phyloP scores from a whole-genome alignment of 1,284 basidiomycete genomes.

The Athelia sp. region DNA sequence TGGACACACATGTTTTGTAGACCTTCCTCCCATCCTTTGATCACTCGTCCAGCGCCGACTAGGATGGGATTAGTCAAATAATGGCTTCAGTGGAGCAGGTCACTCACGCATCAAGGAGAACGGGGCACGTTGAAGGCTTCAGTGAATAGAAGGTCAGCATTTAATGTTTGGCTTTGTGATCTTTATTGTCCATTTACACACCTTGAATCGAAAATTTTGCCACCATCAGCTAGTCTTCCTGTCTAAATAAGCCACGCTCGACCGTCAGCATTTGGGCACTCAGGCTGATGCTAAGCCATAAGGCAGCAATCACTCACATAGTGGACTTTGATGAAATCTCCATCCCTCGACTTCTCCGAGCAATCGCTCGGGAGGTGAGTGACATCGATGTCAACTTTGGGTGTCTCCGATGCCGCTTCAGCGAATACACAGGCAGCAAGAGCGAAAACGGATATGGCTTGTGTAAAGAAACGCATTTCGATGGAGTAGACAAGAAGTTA shows the following conservation, averaged over 20 bases:
- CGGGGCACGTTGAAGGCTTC: conserved; percentile 66
- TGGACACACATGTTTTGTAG: conserved; percentile 81
- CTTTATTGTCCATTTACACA: neutral
- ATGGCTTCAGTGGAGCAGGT: neutral
- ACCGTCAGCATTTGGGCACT: neutral
- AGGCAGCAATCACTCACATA: conserved; percentile 48
- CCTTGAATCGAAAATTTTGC: conserved; percentile 83
- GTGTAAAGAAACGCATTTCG: conserved; percentile 43
- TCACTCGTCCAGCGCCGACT: conserved; percentile 82
- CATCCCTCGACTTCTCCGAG: conserved; percentile 49
- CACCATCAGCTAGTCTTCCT: conserved; percentile 67
- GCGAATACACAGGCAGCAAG: conserved; percentile 30
- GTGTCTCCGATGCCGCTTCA: conserved; percentile 3
- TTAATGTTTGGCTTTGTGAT: conserved; percentile 1
- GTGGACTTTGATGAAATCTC: conserved; percentile 72
- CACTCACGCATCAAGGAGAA: conserved; percentile 63
- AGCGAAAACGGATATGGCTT: conserved; percentile 35
- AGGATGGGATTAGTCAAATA: neutral
- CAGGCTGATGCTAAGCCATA: neutral
- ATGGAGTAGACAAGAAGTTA: conserved; percentile 1
- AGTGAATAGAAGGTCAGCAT: neutral
- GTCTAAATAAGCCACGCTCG: conserved; percentile 59
- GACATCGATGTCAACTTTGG: conserved; percentile 41
- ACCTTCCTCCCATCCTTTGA: conserved; percentile 79
- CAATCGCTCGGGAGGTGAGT: conserved; percentile 60